phyloP scores from a whole-genome alignment of 2,329 filamentous ascomycete species.

The Arthrobotrys entomopaga region DNA sequence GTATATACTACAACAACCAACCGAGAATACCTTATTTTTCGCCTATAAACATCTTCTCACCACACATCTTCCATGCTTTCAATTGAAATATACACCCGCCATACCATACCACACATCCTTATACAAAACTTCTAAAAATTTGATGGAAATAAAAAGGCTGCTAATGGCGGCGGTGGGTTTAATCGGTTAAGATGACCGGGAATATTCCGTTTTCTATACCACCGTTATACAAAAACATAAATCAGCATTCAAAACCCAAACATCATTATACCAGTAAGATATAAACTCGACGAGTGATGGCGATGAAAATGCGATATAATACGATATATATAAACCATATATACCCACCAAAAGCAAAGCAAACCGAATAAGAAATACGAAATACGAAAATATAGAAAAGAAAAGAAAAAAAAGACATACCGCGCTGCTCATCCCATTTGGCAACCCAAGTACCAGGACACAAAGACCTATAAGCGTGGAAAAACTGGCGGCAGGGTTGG shows the following conservation, averaged over 20 bases:
- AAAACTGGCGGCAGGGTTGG: constrained; percentile 74
- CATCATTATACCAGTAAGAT: background rate
- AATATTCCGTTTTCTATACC: constrained; percentile 76
- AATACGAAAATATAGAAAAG: too few species aligned
- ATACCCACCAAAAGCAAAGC: too few species aligned
- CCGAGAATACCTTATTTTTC: constrained; percentile 21
- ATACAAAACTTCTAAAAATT: background rate
- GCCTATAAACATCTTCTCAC: constrained; percentile 42
- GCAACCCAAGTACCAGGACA: constrained; percentile 94
- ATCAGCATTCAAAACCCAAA: too few species aligned
- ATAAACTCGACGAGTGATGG: background rate
- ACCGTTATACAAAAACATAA: too few species aligned
- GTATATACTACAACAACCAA: constrained; percentile 49
- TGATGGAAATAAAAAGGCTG: background rate
- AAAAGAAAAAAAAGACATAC: constrained; percentile 67
- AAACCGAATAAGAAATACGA: too few species aligned
- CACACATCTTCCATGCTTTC: background rate
- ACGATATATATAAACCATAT: too few species aligned
- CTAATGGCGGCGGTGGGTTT: constrained; percentile 58
- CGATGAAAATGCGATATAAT: too few species aligned
- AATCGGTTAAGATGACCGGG: constrained; percentile 73
- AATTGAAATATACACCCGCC: constrained; percentile 6
- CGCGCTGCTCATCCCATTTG: constrained; percentile 97
- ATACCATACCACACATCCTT: too few species aligned
- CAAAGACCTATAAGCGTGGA: constrained; percentile 93